Conservation (phyloP, 2,329 filamentous ascomycete species). For the Calonectria montana region DNA sequence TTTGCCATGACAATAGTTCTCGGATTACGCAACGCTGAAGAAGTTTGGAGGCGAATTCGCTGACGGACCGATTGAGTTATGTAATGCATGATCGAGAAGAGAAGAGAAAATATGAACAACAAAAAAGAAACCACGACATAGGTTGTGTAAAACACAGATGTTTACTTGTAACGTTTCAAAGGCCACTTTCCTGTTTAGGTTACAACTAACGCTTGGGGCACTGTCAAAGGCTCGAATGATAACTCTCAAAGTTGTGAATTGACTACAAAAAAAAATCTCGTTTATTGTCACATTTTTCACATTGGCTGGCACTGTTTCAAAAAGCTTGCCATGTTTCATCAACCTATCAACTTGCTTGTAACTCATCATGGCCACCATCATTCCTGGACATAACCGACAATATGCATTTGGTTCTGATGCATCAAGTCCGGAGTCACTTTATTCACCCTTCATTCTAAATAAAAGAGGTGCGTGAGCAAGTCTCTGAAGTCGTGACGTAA, state of each 20-base stretch:
- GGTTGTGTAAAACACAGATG: neutral
- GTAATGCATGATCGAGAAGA: neutral
- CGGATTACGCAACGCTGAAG: neutral
- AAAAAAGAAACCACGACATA: too few species aligned
- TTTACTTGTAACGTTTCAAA: constrained; percentile 3
- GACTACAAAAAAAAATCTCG: neutral
- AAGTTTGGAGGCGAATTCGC: neutral
- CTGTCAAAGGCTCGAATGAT: neutral
- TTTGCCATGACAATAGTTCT: neutral
- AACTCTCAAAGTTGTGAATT: neutral
- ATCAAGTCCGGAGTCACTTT: neutral
- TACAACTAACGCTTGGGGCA: neutral
- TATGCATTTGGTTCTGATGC: neutral
- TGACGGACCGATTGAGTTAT: neutral
- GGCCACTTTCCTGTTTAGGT: neutral
- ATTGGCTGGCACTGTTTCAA: neutral
- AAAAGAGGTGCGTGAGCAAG: neutral
- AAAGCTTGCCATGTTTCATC: neutral
- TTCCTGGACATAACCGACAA: neutral
- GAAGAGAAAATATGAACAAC: too few species aligned
- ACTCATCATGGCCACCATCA: constrained; percentile 14
- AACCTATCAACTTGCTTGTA: constrained; percentile 4
- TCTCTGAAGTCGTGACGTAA: constrained; percentile 5
- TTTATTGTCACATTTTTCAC: neutral
- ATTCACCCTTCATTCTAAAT: neutral